Evolutionary conservation across 1,284 basidiomycete species (phyloP).

Genomic region (Bondarzewia mesenterica): DNA sequence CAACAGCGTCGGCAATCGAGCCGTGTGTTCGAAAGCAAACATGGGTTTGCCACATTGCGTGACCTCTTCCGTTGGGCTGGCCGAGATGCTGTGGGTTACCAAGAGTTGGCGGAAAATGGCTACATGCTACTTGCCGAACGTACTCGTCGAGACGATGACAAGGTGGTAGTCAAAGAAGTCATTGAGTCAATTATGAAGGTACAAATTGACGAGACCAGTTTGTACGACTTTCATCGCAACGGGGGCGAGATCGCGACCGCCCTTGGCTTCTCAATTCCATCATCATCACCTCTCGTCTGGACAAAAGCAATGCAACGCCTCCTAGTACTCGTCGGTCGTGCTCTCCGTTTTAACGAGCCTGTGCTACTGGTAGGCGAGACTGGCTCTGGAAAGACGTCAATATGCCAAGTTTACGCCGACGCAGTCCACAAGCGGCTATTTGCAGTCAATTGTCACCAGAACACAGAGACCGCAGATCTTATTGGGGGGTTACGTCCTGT

Average conservation of each 20-base stretch:
- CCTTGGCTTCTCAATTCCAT: conserved; percentile 51
- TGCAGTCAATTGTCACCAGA: conserved; percentile 94
- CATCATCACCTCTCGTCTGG: conserved; percentile 66
- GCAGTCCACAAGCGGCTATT: conserved; percentile 59
- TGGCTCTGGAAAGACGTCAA: conserved; percentile 95
- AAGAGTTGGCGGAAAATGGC: conserved; percentile 92
- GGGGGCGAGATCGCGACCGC: conserved; percentile 34
- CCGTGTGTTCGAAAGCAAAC: conserved; percentile 95
- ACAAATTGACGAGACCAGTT: conserved; percentile 59
- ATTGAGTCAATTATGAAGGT: conserved; percentile 91
- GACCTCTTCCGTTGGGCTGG: conserved; percentile 98
- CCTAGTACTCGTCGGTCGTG: conserved; percentile 78
- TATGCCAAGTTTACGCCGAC: conserved; percentile 85
- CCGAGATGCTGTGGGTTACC: conserved; percentile 81
- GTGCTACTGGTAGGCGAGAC: conserved; percentile 98
- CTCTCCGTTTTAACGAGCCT: conserved; percentile 87
- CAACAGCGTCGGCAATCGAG: conserved; percentile 87
- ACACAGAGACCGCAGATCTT: conserved; percentile 98
- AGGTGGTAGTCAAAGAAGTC: conserved; percentile 83
- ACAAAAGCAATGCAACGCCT: conserved; percentile 90
- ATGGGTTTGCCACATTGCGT: conserved; percentile 93
- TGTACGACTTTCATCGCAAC: conserved; percentile 61
- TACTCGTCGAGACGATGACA: conserved; percentile 80
- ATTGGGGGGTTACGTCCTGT: conserved; percentile 92
- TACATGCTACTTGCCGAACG: conserved; percentile 98